Conservation (phyloP, 805 yeast genomes). For the Wickerhamiella domercqiae region DNA sequence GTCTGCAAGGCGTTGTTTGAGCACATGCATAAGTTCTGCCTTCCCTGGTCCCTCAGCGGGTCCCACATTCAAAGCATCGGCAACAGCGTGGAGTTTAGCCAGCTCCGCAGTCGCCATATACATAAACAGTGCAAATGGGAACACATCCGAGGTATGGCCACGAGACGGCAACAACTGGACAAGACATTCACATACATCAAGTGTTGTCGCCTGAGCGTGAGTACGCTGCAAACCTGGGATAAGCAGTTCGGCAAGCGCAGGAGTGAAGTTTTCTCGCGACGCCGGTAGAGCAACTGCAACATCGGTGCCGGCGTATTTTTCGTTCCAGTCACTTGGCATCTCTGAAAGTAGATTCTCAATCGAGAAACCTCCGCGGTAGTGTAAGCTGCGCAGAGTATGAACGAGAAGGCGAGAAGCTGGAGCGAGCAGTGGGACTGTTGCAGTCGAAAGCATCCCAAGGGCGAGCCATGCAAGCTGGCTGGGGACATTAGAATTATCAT, state of each 20-base stretch:
- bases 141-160: background rate
- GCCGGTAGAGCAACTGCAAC: background rate
- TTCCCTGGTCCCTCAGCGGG: constrained; percentile 1
- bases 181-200: constrained; percentile 1
- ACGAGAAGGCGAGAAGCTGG: background rate
- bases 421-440: background rate
- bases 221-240: constrained; percentile 3
- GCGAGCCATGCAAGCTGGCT: constrained; percentile 1
- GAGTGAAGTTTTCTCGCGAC: background rate
- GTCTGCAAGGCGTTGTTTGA: constrained; percentile 1
- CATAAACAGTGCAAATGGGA: constrained; percentile 1
- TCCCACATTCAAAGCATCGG: background rate
- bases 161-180: background rate
- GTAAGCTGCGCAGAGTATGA: background rate
- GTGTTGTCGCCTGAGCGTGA: constrained; percentile 2
- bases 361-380: constrained; percentile 1
- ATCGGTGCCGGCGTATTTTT: background rate
- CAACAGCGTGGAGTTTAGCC: constrained; percentile 2
- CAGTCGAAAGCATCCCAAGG: background rate
- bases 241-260: constrained; percentile 1
- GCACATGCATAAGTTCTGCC: constrained; percentile 1
- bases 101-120: constrained; percentile 3
- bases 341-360: background rate
- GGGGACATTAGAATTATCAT: constrained; percentile 1
- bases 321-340: background rate